Conservation (phyloP, 164 flowering plant genomes). For the Berberis vulgaris region DNA sequence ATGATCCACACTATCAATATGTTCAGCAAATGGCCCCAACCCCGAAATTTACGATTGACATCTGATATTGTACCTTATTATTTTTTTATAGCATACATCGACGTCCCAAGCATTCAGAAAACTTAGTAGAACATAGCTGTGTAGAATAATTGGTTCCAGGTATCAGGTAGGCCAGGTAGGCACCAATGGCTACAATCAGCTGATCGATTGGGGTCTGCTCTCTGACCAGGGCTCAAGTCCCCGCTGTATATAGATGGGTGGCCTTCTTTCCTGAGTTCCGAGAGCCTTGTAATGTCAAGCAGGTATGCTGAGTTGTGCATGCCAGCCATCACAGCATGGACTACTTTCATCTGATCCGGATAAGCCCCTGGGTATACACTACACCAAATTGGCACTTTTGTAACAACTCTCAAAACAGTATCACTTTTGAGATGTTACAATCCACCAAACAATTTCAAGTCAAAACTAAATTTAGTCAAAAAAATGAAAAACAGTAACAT, state of each 20-base stretch:
- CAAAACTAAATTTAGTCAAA: no score
- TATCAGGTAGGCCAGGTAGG: slow-evolving; percentile 91
- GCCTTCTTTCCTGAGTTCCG: slow-evolving; percentile 73
- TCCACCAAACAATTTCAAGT: no score
- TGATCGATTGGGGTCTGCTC: slow-evolving; percentile 55
- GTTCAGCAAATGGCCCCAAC: no score
- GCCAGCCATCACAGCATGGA: slow-evolving; percentile 36
- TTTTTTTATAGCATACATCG: neutral
- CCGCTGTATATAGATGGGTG: slow-evolving; percentile 91
- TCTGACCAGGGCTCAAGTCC: slow-evolving; percentile 49
- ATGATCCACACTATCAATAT: no score
- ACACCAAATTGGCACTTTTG: slow-evolving; percentile 47
- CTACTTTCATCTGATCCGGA: slow-evolving; percentile 61
- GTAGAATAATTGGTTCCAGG: slow-evolving; percentile 86
- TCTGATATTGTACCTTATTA: no score
- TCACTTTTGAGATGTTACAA: no score
- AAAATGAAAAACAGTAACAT: no score
- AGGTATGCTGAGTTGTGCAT: slow-evolving; percentile 52
- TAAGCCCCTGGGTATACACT: slow-evolving; percentile 36
- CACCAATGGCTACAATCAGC: slow-evolving; percentile 99
- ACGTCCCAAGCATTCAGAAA: neutral
- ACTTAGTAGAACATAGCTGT: slow-evolving; percentile 45
- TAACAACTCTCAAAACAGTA: slow-evolving; percentile 84
- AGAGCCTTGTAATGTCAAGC: slow-evolving; percentile 72
- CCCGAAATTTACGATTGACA: no score